Percentiles rank a stretch among this genome's conserved stretches.
These are phyloP conservation scores for Fonsecaea nubica DNA, from an alignment of 2,329 filamentous ascomycete genomes.

Conservation along the genomic window DNA sequence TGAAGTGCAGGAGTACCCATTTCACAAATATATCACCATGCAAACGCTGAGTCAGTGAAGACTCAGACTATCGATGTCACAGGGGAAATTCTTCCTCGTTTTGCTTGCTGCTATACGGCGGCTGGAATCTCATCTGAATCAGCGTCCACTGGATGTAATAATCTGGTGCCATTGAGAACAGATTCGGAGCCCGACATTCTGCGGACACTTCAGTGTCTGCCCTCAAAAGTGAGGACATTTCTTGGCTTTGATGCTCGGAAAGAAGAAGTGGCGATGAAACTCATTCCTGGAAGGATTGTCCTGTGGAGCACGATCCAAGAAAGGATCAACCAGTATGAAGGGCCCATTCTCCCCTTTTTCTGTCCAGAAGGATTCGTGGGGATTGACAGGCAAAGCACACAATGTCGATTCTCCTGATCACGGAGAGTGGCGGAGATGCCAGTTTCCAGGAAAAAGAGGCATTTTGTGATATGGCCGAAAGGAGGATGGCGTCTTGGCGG, in stretches of 20 bases:
- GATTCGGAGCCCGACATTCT: not conserved
- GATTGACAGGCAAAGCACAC: not conserved
- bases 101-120: not conserved
- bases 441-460: not conserved
- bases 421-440: not conserved
- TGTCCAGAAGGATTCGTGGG: not conserved
- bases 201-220: not conserved
- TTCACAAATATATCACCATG: not conserved
- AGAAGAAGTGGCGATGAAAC: not conserved
- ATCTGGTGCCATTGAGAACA: not conserved
- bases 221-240: not conserved
- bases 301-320: not conserved
- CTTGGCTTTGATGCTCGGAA: not conserved
- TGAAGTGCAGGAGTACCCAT: not conserved
- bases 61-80: not conserved
- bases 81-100: not conserved
- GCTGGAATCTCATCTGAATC: not conserved
- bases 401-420: not conserved
- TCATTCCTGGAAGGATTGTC: not conserved
- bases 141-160: not conserved
- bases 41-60: not conserved
- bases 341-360: not conserved
- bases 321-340: not conserved
- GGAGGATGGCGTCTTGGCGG: not conserved
- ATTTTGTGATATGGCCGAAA: conserved; percentile 1